Base-by-base conservation (phyloP, 345 rosid genomes). In the Linum usitatissimum region DNA sequence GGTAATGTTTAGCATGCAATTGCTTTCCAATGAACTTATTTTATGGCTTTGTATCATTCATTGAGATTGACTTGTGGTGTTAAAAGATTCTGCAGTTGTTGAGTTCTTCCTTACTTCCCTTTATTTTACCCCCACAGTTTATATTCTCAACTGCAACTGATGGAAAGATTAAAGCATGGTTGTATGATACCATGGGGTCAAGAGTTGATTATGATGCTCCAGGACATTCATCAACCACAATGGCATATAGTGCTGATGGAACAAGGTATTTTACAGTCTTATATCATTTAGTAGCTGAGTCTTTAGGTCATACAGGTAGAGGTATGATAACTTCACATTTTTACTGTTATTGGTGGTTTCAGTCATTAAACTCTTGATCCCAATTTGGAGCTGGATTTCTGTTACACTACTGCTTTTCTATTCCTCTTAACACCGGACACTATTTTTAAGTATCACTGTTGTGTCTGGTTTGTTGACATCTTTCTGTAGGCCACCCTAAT, bases 131-230 rank as follows among this genome's bases (percentile, higher is more conserved):
- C 54, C 39, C 75, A 34, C 38, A 86, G 90, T 88, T 87, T 67
- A 77, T 87, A 69, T 87, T 85, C 76, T 83, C 95, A 64, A 83
- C 95, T 7, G 84, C 95, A 20, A 71, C 77, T 36, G 91, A 87
- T 75, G 95, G 91, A 73, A 85, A 87, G 78, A 87, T 85, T 59
- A 87, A 87, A 73, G 95, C 95, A 60, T 87, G 95, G 91, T 59
- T 87, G 74, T 87, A 87, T 75, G 91, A 87, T 66, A 73, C 79
- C 57, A 0, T 71, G 72, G 91, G 95, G 18, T 85, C 91, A 30
- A 81, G 89, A 73, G 91, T 83, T 68, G 95, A 87, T 73, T 87
- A 87, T 70, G 84, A 81, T 79, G 89, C 95, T 39, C 95, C 95
- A 7, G 89, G 91, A 28, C 87, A 76, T 54, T 79, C 89, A 21